Percentiles rank a stretch among this genome's conserved stretches.
Evolutionary conservation across 2,329 filamentous ascomycete genomes (phyloP).

Genomic region (Cadophora luteo-olivacea): DNA sequence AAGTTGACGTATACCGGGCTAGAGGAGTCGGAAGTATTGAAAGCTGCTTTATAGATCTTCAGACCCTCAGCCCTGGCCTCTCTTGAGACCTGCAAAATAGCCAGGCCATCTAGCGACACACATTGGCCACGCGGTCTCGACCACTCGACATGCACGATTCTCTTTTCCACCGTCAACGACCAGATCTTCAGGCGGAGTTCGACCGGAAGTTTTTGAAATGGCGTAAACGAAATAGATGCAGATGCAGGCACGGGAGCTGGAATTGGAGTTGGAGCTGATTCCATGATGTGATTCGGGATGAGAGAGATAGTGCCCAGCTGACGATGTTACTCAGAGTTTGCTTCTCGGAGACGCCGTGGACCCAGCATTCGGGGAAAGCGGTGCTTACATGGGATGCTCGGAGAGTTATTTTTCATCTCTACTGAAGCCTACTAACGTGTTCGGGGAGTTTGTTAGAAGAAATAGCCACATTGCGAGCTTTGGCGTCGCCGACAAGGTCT

Average conservation of each 20-base stretch:
- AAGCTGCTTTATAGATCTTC: constrained; percentile 17
- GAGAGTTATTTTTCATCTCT: not conserved
- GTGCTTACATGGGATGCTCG: constrained; percentile 2
- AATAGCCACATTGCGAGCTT: not conserved
- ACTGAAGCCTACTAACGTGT: not conserved
- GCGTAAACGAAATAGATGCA: not conserved
- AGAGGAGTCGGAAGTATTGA: constrained; percentile 10
- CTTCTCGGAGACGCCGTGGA: constrained; percentile 12
- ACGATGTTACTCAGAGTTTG: not conserved
- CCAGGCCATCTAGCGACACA: constrained; percentile 3
- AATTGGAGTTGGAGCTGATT: not conserved
- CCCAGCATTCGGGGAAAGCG: not conserved
- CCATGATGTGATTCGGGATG: constrained; percentile 8
- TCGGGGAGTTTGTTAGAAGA: not conserved
- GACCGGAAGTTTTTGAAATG: constrained; percentile 12
- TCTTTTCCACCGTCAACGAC: constrained; percentile 10
- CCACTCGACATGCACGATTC: constrained; percentile 21
- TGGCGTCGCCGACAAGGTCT: not conserved
- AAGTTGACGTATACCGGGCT: constrained; percentile 20
- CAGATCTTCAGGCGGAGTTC: constrained; percentile 25
- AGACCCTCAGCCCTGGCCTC: constrained; percentile 15
- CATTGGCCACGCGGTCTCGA: constrained; percentile 18
- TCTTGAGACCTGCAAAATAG: constrained; percentile 15
- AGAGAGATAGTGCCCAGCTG: not conserved
- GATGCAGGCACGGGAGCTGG: not conserved